Evolutionary conservation across 139 green algal genomes (phyloP), one percentile per base, ranked within the genome.

Genomic region (Chlamydomonas urium): DNA sequence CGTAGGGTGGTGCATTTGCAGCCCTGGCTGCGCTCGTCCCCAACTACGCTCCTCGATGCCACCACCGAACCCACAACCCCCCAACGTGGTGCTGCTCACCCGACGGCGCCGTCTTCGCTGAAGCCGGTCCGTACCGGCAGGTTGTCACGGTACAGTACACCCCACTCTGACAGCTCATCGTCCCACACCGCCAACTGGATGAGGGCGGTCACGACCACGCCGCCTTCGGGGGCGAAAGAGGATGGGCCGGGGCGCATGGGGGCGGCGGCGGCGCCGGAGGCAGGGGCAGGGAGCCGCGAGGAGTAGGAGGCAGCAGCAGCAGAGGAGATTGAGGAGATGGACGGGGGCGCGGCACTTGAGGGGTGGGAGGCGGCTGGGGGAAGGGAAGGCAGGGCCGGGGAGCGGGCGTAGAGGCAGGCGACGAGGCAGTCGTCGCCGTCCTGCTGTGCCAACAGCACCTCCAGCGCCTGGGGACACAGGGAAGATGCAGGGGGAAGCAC

Each of bases 101-200:
- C 42, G 32, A 67, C 60, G n/a, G 4, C 33, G 5, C 60, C 33
- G 31, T 23, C 23, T 8, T 6, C 33, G 17, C 33, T 26, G 42
- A 67, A 45, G 17, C 60, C 60, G 32, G 60, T 67, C 19, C 60
- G 23, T 45, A 42, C 60, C 17, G 60, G 60, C 60, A 67, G 29
- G 14, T 4, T 45, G 21, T 67, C 10, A 10, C 60, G 60, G 60
- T 67, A 67, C 33, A 67, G 31, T 8, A 67, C 19, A 6, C 60
- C 60, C 60, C 60, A 67, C 60, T 67, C 21, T 8, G 10, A 26
- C 60, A 67, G 60, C 60, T 67, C 60, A 21, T 67, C 19, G 33
- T 67, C 60, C 4, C n/a, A 67, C 5, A 67, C 60, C 33, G 60
- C 17, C 26, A 67, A 24, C 26, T 67, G 60, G 32, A 67, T 45